Evolutionary conservation across 345 rosid species (phyloP), one percentile per base, ranked within the genome.

Genomic region (Bruguiera sexangula): DNA sequence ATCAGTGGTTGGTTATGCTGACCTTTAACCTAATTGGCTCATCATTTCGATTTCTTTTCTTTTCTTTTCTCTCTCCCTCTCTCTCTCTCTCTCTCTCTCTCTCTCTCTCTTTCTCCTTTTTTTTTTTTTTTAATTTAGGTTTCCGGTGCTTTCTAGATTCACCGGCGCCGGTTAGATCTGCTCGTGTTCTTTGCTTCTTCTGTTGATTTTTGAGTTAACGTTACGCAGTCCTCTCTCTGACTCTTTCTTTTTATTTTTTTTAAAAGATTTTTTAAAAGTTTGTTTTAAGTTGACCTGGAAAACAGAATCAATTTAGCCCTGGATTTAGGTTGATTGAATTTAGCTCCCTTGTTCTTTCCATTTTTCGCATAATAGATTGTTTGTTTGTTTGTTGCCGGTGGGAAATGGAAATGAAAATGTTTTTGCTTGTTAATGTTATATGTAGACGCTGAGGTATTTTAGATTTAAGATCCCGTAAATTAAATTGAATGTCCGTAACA

Each of bases 251-350:
- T 10, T 26, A n/a, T 21, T 10, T 39, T 43, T 3, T 43, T 43
- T 13, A 3, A 39, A 2, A 1, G 2, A 1, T 34, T 7, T 34
- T 34, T 34, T 6, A 6, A 39, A 3, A 43, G 16, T 56, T 24
- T 56, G 60, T 56, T 56, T 56, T 56, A 16, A 56, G 60, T 56
- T 56, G 31, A 21, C 31, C 60, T 56, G 60, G 50, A 43, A 43
- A 43, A 3, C 50, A 43, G 5, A 56, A 24, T 56, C 29, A 56
- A 56, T 56, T 24, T 15, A 56, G 26, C 4, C 24, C 19, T 15
- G 60, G 60, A 56, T 11, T 56, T 24, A 3, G 60, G 31, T 24
- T 11, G 30, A 20, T 6, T 56, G 31, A 24, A 3, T 27, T 24
- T 56, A n/a, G 30, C 24, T 55, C 30, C 1, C 1, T 56, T 56